Percentiles rank a stretch among this genome's conserved stretches.
Conservation (phyloP, 2,329 filamentous ascomycete species). For the Pseudogymnoascus sp. region DNA sequence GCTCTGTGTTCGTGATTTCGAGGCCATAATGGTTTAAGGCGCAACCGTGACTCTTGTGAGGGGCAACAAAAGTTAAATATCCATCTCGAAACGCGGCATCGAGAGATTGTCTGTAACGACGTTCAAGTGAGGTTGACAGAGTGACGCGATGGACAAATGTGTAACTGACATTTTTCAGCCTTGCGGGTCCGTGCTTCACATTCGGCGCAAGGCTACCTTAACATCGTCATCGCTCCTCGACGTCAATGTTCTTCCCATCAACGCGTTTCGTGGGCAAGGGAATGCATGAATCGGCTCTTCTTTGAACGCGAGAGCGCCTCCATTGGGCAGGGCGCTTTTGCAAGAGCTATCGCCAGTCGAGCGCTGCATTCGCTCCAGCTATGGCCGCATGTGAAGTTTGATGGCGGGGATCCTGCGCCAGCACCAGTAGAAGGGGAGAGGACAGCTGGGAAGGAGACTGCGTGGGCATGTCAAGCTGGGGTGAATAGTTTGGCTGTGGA, state of each 20-base stretch:
- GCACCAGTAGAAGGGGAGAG: slow-evolving; percentile 14
- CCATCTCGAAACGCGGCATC: background rate
- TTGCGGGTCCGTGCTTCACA: background rate
- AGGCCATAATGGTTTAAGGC: background rate
- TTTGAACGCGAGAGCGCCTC: slow-evolving; percentile 68
- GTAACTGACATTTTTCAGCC: slow-evolving; percentile 1
- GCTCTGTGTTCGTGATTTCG: slow-evolving; percentile 7
- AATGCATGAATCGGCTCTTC: slow-evolving; percentile 70
- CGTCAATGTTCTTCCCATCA: background rate
- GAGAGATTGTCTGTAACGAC: background rate
- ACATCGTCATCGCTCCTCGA: background rate
- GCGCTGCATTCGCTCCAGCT: slow-evolving; percentile 63
- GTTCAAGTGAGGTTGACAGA: background rate
- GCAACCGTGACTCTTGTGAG: background rate
- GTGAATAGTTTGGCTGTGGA: slow-evolving; percentile 75
- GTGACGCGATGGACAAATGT: background rate
- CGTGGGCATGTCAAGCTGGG: slow-evolving; percentile 66
- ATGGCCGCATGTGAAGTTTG: slow-evolving; percentile 60
- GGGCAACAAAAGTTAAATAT: background rate
- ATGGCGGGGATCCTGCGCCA: slow-evolving; percentile 44
- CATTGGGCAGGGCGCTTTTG: slow-evolving; percentile 54
- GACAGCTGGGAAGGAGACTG: slow-evolving; percentile 16
- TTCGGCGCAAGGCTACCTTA: background rate
- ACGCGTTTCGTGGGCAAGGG: slow-evolving; percentile 4
- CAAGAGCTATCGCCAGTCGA: slow-evolving; percentile 54